Evolutionary conservation across 331 rosid genomes (phyloP).

Genomic region (Quercus lobata): DNA sequence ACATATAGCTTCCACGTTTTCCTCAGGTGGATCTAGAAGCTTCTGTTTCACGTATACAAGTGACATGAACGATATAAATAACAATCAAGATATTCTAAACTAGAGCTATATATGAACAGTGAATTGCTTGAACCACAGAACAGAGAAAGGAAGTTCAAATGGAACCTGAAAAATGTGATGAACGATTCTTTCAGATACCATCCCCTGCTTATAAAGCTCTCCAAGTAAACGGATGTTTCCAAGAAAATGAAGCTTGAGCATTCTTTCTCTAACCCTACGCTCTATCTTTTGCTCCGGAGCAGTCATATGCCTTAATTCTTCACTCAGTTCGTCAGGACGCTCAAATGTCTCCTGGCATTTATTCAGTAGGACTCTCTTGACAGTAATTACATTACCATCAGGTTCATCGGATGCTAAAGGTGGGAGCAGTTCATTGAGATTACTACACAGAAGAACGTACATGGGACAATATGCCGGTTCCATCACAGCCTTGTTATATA

Average conservation of each 20-base stretch:
- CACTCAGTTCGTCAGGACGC: conserved; percentile 72
- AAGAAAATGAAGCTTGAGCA: conserved; percentile 79
- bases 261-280: conserved; percentile 80
- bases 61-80: conserved; percentile 5
- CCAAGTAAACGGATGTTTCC: conserved; percentile 95
- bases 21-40: conserved; percentile 81
- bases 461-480: conserved; percentile 98
- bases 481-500: conserved; percentile 91
- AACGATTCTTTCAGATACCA: conserved; percentile 90
- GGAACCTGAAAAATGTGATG: conserved; percentile 90
- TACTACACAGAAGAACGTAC: conserved; percentile 82
- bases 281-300: conserved; percentile 84
- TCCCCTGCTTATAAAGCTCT: conserved; percentile 94
- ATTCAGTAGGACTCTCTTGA: conserved; percentile 76
- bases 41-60: conserved; percentile 49
- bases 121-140: background rate
- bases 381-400: conserved; percentile 75
- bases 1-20: conserved; percentile 96
- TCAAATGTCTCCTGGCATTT: conserved; percentile 96
- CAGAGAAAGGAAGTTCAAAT: conserved; percentile 5
- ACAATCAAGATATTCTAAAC: background rate
- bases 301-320: conserved; percentile 78
- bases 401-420: conserved; percentile 84
- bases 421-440: conserved; percentile 80
- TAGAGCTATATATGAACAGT: background rate